phyloP scores from a whole-genome alignment of 2,329 filamentous ascomycete species.

The Arthrobotrys iridis region DNA sequence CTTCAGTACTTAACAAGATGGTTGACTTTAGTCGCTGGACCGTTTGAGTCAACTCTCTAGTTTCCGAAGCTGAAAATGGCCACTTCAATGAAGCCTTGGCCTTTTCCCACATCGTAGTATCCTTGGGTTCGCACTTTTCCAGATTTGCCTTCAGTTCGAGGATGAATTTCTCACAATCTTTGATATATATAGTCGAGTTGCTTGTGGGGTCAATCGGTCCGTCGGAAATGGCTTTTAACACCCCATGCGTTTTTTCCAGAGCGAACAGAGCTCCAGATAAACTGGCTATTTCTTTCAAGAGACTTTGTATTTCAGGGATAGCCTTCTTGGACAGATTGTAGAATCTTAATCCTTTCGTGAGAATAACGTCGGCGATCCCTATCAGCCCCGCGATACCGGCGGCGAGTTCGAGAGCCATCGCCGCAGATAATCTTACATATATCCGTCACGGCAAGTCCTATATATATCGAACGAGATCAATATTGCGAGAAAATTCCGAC shows the following conservation, averaged over 20 bases:
- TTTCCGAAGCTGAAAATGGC: slow-evolving; percentile 20
- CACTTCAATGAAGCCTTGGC: slow-evolving; percentile 24
- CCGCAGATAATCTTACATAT: too few species aligned
- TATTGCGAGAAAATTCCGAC: too few species aligned
- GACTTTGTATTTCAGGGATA: slow-evolving; percentile 18
- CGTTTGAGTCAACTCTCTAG: not conserved
- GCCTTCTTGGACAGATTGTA: slow-evolving; percentile 18
- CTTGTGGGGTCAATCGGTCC: not conserved
- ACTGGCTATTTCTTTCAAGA: slow-evolving; percentile 15
- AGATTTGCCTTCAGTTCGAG: slow-evolving; percentile 3
- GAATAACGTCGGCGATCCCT: slow-evolving; percentile 12
- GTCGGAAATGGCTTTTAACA: not conserved
- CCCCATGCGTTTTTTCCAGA: slow-evolving; percentile 21
- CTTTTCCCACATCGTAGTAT: slow-evolving; percentile 18
- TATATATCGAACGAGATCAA: too few species aligned
- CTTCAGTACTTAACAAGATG: not conserved
- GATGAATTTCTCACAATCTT: slow-evolving; percentile 22
- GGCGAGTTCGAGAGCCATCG: slow-evolving; percentile 20
- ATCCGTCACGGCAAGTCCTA: too few species aligned
- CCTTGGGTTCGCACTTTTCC: slow-evolving; percentile 2
- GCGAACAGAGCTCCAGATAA: not conserved
- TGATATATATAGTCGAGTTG: slow-evolving; percentile 17
- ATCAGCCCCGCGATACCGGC: slow-evolving; percentile 22
- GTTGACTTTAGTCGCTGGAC: slow-evolving; percentile 19
- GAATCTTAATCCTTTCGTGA: slow-evolving; percentile 17